Percentiles rank a stretch among this genome's conserved stretches.
Conservation (phyloP, 257 asterid genomes). For the Capsicum rhomboideum region DNA sequence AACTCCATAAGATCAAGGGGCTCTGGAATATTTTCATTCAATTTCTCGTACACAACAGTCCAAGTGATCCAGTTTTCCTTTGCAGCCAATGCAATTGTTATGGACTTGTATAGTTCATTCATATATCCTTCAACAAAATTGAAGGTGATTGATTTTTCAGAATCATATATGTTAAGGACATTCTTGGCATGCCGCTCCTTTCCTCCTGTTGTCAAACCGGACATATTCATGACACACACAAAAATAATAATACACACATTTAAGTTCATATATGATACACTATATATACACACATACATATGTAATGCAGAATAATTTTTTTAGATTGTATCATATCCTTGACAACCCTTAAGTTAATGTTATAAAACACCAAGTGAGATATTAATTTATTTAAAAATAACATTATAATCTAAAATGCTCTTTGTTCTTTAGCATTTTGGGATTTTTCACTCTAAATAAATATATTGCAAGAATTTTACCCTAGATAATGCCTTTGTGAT, state of each 20-base stretch:
- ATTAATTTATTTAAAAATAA: too few species aligned
- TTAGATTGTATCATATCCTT: too few species aligned
- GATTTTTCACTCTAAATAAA: too few species aligned
- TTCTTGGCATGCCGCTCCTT: background rate
- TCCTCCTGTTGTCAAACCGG: background rate
- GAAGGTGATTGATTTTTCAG: background rate
- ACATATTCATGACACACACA: background rate
- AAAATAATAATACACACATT: background rate
- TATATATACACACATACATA: too few species aligned
- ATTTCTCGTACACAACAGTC: background rate
- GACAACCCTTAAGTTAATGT: too few species aligned
- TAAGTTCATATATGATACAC: background rate
- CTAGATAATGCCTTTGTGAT: too few species aligned
- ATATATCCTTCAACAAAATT: background rate
- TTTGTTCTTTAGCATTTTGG: too few species aligned
- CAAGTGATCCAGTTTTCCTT: background rate
- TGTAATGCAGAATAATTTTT: too few species aligned
- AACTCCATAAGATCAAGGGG: background rate
- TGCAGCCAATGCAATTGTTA: background rate
- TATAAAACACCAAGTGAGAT: too few species aligned
- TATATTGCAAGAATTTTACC: too few species aligned
- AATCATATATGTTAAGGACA: background rate
- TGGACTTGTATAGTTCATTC: background rate
- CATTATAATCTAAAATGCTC: too few species aligned
- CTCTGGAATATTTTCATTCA: background rate